A percentile compares a stretch with the other conserved stretches of the same genome.
phyloP scores from a whole-genome alignment of 73 alveolate genomes.

The Vitrella brassicaformis region DNA sequence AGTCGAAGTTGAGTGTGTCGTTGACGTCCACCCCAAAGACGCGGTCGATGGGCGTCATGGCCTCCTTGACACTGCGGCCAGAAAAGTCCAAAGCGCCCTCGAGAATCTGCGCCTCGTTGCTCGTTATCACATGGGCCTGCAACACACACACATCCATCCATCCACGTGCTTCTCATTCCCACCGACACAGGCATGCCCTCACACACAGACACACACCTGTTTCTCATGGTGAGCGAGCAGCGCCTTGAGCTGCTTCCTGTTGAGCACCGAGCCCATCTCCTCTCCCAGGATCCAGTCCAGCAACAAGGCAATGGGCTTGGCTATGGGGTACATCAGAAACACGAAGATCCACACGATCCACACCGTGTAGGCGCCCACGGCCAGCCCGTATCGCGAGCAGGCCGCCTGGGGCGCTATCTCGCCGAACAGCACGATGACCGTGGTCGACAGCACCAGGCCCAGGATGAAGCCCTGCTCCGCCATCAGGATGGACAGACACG shows the following conservation, averaged over 20 bases:
- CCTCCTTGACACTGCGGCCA: conserved; percentile 24
- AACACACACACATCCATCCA: too few species aligned
- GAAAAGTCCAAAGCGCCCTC: conserved; percentile 40
- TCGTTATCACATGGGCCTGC: conserved; percentile 27
- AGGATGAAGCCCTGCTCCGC: background rate
- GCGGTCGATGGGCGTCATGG: conserved; percentile 38
- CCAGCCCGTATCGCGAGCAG: conserved; percentile 59
- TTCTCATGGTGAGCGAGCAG: background rate
- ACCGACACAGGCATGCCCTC: too few species aligned
- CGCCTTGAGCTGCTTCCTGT: background rate
- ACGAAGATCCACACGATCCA: conserved; percentile 21
- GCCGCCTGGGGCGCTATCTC: conserved; percentile 65
- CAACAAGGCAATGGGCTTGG: conserved; percentile 55
- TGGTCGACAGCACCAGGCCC: conserved; percentile 35
- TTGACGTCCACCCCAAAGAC: conserved; percentile 28
- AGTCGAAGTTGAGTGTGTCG: background rate
- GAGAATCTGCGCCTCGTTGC: conserved; percentile 35
- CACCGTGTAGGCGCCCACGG: conserved; percentile 27
- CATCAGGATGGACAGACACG: conserved; percentile 42
- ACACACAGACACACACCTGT: background rate
- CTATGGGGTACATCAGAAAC: conserved; percentile 27
- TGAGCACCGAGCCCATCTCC: conserved; percentile 12
- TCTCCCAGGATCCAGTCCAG: conserved; percentile 60
- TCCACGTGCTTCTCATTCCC: too few species aligned
- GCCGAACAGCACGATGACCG: conserved; percentile 48